Evolutionary conservation across 257 asterid genomes (phyloP).

Genomic region (Lycium ferocissimum): DNA sequence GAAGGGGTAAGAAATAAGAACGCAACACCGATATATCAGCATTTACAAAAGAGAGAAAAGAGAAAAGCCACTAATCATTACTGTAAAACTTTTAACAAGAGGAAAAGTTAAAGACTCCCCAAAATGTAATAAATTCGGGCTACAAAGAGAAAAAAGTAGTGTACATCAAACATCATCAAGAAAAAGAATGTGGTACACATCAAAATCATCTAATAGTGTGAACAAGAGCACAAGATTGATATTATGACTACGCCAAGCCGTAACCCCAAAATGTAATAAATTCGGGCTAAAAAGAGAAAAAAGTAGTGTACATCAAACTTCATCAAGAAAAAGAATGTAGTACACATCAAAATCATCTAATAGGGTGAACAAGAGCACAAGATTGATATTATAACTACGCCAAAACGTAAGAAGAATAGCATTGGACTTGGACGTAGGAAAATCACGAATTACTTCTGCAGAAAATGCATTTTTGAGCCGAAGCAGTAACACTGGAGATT

Average conservation of each 20-base stretch:
- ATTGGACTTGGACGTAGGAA: background rate
- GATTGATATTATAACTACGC: background rate
- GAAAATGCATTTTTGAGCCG: slow-evolving; percentile 21
- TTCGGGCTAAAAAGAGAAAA: too few species aligned
- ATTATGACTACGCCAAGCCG: slow-evolving; percentile 28
- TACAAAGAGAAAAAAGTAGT: background rate
- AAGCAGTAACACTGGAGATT: background rate
- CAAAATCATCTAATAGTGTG: background rate
- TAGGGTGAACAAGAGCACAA: background rate
- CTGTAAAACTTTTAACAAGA: background rate
- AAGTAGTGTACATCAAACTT: background rate
- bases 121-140: background rate
- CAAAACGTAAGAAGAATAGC: background rate
- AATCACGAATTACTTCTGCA: slow-evolving; percentile 3
- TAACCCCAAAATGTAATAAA: too few species aligned
- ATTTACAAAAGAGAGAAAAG: background rate
- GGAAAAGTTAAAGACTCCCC: background rate
- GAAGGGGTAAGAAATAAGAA: too few species aligned
- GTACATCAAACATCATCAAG: background rate
- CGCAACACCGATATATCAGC: background rate
- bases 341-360: background rate
- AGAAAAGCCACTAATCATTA: slow-evolving; percentile 1
- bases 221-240: background rate
- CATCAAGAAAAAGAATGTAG: background rate
- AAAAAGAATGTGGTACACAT: background rate